Evolutionary conservation across 768 basidiomycete genomes (phyloP).

Genomic region (Calocybe cyanea): DNA sequence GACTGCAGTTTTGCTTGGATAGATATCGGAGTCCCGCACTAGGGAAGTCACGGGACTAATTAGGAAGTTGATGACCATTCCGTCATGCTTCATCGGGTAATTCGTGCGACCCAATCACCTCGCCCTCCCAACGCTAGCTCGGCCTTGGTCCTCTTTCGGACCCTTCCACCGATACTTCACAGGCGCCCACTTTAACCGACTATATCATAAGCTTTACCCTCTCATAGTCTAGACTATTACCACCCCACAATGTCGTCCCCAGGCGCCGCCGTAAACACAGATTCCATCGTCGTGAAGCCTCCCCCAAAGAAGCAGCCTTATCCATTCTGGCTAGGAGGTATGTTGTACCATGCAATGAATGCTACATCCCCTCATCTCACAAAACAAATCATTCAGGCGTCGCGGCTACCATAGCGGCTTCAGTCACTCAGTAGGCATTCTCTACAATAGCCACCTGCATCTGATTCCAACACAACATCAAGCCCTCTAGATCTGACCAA

Average conservation of each 20-base stretch:
- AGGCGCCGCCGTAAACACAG: slow-evolving; percentile 1
- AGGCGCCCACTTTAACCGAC: not conserved
- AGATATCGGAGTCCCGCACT: too few relatives aligned
- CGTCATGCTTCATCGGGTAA: too few relatives aligned
- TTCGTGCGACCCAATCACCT: too few relatives aligned
- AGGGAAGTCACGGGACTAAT: too few relatives aligned
- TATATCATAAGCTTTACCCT: not conserved
- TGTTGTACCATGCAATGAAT: slow-evolving; percentile 13
- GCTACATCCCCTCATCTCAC: not conserved
- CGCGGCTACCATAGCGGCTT: slow-evolving; percentile 86
- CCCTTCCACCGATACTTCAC: not conserved
- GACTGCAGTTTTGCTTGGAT: too few relatives aligned
- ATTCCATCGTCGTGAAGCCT: slow-evolving; percentile 12
- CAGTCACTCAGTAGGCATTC: slow-evolving; percentile 68
- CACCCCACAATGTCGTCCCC: slow-evolving; percentile 10
- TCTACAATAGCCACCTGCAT: not conserved
- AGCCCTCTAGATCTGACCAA: slow-evolving; percentile 88
- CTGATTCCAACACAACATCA: not conserved
- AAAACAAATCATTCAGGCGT: slow-evolving; percentile 39
- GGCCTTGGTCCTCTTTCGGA: too few relatives aligned
- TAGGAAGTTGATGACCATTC: too few relatives aligned
- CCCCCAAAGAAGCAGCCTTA: slow-evolving; percentile 69
- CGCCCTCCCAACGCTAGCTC: too few relatives aligned
- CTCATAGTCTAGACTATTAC: not conserved
- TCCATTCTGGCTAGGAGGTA: slow-evolving; percentile 84